phyloP scores from a whole-genome alignment of 805 yeast species.

The Candida maesae region DNA sequence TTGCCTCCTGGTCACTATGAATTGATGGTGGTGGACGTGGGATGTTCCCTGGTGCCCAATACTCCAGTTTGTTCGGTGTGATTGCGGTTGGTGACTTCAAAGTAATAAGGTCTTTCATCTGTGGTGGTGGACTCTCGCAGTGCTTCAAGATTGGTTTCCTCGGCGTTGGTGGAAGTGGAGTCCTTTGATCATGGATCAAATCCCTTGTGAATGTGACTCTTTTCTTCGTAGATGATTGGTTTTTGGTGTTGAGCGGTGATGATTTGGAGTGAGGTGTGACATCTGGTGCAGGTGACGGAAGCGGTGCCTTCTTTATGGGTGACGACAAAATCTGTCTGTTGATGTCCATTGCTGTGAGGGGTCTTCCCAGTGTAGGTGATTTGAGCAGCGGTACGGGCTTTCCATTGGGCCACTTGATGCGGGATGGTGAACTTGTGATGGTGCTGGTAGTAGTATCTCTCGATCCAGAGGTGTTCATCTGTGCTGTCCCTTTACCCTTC shows the following conservation, averaged over 20 bases:
- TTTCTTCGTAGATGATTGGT: constrained; percentile 4
- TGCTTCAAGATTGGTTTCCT: constrained; percentile 22
- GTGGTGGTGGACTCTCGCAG: constrained; percentile 9
- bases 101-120: constrained; percentile 8
- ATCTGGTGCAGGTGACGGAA: constrained; percentile 27
- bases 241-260: constrained; percentile 21
- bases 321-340: constrained; percentile 13
- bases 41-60: constrained; percentile 27
- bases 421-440: too few species aligned
- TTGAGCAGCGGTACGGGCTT: too few species aligned
- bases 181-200: constrained; percentile 7
- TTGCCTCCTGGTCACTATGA: constrained; percentile 8
- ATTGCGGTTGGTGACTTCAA: background rate
- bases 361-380: background rate
- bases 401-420: too few species aligned
- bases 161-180: constrained; percentile 15
- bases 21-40: constrained; percentile 11
- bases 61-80: constrained; percentile 6
- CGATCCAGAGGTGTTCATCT: too few species aligned
- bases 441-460: too few species aligned
- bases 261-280: constrained; percentile 14
- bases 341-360: background rate
- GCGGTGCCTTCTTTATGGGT: constrained; percentile 15
- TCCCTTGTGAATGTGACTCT: constrained; percentile 19
- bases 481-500: too few species aligned